Base-by-base conservation (phyloP, 2,329 filamentous ascomycete species). In the Periconia sp. region DNA sequence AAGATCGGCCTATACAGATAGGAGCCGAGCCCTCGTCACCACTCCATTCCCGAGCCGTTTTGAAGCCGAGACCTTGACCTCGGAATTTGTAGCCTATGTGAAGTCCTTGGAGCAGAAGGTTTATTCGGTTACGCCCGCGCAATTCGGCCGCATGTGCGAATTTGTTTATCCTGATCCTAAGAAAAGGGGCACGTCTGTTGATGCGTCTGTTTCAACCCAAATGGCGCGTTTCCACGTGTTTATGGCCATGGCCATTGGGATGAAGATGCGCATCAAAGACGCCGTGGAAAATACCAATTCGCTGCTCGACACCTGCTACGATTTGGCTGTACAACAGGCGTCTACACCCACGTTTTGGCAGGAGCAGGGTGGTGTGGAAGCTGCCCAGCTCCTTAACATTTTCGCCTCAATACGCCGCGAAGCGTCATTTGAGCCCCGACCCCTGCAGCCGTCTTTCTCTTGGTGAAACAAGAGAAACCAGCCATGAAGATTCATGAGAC, bases 151-250 rank as follows among this genome's bases (percentile, higher is more conserved):
- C 10, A 61, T 72, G 40, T 72, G 68, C 52, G 68, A 71, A 20
- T 58, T 59, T 27, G 70, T 72, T 13, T 72, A 72, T 45, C 68
- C 70, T 1, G 69, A 67, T 35, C 49, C 63, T 0, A 63, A 66
- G 45, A 63, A 57, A 15, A 47, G 61, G 1, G 52, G 59, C 6
- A 20, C 50, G 0, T 50, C 61, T 2, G 44, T 62, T 13, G 56
- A 66, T 9, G 48, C 58, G 5, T 56, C 61, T 3, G 58, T 62
- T 2, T 71, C 70, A 0, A 62, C 67, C 27, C 55, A 60, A 7
- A 72, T 73, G 68, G 71, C 68, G 0, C 62, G 71, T 13, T 73
- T 72, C 44, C 69, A 71, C 40, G 69, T 73, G 13, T 73, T 73
- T 49, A 59, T 72, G 37, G 66, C 69, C 10, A 72, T 72, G 71